Conservation (phyloP, 495 filamentous ascomycete species). For the Pseudomonodictys pantanalensis region DNA sequence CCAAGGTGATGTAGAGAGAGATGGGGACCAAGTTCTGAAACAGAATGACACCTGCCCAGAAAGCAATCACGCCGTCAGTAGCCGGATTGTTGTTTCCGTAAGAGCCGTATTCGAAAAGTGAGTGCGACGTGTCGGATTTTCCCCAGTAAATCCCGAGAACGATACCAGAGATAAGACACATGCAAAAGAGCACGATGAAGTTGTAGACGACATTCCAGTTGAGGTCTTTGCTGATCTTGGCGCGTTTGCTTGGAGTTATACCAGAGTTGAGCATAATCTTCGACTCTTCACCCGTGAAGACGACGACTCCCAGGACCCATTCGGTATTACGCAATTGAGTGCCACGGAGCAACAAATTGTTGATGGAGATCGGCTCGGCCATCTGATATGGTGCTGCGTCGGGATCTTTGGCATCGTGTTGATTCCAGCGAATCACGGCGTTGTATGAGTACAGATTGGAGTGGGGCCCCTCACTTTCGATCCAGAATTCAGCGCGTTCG, state of each 20-base stretch:
- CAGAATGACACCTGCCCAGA: conserved; percentile 89
- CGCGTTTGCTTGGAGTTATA: conserved; percentile 91
- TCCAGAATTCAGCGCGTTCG: conserved; percentile 77
- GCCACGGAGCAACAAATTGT: conserved; percentile 90
- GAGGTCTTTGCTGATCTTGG: conserved; percentile 83
- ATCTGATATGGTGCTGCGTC: conserved; percentile 64
- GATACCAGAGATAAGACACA: conserved; percentile 85
- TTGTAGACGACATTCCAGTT: conserved; percentile 99
- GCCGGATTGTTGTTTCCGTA: conserved; percentile 68
- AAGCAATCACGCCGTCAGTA: conserved; percentile 89
- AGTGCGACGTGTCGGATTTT: conserved; percentile 66
- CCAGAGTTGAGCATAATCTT: conserved; percentile 99
- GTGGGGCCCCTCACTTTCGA: conserved; percentile 90
- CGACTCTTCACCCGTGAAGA: conserved; percentile 95
- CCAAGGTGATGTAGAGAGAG: conserved; percentile 94
- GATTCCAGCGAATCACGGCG: conserved; percentile 81
- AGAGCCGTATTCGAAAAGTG: conserved; percentile 84
- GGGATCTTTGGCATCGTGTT: conserved; percentile 61
- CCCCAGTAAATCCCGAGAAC: conserved; percentile 82
- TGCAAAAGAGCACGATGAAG: conserved; percentile 81
- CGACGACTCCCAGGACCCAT: conserved; percentile 92
- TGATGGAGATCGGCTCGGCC: conserved; percentile 90
- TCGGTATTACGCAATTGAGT: conserved; percentile 94
- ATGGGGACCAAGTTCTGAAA: conserved; percentile 99
- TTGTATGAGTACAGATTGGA: conserved; percentile 93